Evolutionary conservation across 164 flowering plant species (phyloP).

Genomic region (Stephania cephalantha): DNA sequence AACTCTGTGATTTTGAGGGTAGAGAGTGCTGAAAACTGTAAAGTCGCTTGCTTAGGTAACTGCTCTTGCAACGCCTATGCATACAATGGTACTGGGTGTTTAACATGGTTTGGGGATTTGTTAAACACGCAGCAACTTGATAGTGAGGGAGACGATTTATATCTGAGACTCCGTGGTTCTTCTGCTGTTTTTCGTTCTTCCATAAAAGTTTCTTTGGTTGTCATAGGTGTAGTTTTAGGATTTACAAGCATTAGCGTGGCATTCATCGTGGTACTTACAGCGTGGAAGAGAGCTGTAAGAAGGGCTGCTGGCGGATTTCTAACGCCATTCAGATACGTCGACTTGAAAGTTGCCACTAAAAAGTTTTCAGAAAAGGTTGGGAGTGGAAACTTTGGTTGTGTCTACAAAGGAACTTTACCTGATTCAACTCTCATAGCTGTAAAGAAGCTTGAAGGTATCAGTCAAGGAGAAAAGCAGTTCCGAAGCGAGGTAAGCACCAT

Average conservation of each 20-base stretch:
- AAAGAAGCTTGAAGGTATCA: slow-evolving; percentile 43
- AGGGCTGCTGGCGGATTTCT: slow-evolving; percentile 26
- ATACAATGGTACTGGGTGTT: slow-evolving; percentile 12
- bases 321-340: slow-evolving; percentile 30
- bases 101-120: slow-evolving; percentile 26
- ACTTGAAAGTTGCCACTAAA: slow-evolving; percentile 40
- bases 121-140: slow-evolving; percentile 17
- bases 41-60: slow-evolving; percentile 22
- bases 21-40: slow-evolving; percentile 16
- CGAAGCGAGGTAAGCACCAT: slow-evolving; percentile 47
- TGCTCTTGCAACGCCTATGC: slow-evolving; percentile 38
- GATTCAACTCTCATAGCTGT: slow-evolving; percentile 42
- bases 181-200: too few species aligned
- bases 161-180: slow-evolving; percentile 17
- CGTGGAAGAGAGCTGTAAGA: slow-evolving; percentile 9
- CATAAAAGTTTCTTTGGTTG: not conserved
- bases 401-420: slow-evolving; percentile 39
- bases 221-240: slow-evolving; percentile 18
- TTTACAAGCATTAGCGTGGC: slow-evolving; percentile 9
- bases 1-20: not conserved
- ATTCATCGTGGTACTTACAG: slow-evolving; percentile 8
- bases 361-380: slow-evolving; percentile 48
- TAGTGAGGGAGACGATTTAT: slow-evolving; percentile 12
- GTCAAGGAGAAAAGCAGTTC: slow-evolving; percentile 61
- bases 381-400: slow-evolving; percentile 53